Percentiles rank a stretch among this genome's conserved stretches.
Conservation (phyloP, 192 early-diverging fungal species). For the Powellomyces hirtus region DNA sequence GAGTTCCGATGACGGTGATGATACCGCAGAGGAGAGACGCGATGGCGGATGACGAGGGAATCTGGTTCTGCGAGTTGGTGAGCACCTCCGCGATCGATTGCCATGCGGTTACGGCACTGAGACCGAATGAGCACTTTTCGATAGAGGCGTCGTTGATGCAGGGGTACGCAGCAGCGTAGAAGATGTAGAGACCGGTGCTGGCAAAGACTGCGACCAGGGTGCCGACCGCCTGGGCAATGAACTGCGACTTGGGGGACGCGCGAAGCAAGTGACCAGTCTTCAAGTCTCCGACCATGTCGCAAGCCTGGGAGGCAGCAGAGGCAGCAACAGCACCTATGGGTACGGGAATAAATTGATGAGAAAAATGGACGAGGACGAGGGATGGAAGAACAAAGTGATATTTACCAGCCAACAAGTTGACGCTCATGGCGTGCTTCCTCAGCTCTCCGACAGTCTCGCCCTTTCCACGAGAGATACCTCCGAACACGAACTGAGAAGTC, state of each 20-base stretch:
- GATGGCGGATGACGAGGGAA: constrained; percentile 37
- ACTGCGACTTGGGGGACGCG: constrained; percentile 81
- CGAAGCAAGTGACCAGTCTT: constrained; percentile 83
- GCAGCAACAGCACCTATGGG: neutral
- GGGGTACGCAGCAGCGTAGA: constrained; percentile 65
- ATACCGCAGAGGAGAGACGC: constrained; percentile 40
- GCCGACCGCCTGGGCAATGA: constrained; percentile 79
- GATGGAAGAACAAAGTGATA: too few relatives aligned
- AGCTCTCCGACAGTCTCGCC: constrained; percentile 9
- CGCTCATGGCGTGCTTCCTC: constrained; percentile 55
- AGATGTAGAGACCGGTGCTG: constrained; percentile 53
- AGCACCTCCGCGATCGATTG: constrained; percentile 21
- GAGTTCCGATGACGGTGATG: constrained; percentile 42
- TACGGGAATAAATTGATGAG: too few relatives aligned
- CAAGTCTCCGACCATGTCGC: constrained; percentile 78
- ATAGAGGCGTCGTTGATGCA: constrained; percentile 42
- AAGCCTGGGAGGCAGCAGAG: constrained; percentile 44
- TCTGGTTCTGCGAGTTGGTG: constrained; percentile 21
- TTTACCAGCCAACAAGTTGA: constrained; percentile 79
- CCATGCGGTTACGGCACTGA: constrained; percentile 44
- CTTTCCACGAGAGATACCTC: constrained; percentile 66
- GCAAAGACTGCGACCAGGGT: constrained; percentile 65
- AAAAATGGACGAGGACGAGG: too few relatives aligned
- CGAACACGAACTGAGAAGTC: constrained; percentile 81
- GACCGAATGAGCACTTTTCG: constrained; percentile 39